Conservation (phyloP, 495 filamentous ascomycete genomes). For the Oidiodendron maius region DNA sequence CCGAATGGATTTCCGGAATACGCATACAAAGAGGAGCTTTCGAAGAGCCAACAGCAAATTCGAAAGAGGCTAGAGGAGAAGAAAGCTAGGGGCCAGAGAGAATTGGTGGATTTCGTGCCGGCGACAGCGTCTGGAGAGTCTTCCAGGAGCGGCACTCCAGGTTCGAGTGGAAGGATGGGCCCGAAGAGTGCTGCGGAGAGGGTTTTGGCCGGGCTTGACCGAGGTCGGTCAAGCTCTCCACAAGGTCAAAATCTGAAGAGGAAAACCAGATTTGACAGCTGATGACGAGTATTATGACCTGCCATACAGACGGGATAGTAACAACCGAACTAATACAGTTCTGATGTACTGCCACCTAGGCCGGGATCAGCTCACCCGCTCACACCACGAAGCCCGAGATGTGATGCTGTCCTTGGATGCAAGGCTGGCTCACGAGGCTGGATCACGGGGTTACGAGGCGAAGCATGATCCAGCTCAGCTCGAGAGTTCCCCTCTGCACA, state of each 20-base stretch:
- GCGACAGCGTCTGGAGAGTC: slow-evolving; percentile 26
- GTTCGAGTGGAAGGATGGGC: slow-evolving; percentile 17
- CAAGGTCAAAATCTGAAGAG: slow-evolving; percentile 27
- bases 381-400: too few relatives aligned
- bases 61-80: slow-evolving; percentile 54
- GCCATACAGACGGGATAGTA: too few relatives aligned
- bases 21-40: slow-evolving; percentile 70
- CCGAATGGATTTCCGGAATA: slow-evolving; percentile 57
- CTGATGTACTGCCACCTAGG: neutral
- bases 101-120: slow-evolving; percentile 73
- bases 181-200: slow-evolving; percentile 34
- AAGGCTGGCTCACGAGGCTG: slow-evolving; percentile 8
- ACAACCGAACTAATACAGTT: too few relatives aligned
- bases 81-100: slow-evolving; percentile 44
- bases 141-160: slow-evolving; percentile 18
- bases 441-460: too few relatives aligned
- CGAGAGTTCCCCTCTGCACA: too few relatives aligned
- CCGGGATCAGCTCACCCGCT: neutral
- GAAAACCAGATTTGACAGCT: slow-evolving; percentile 43
- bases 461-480: too few relatives aligned
- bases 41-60: slow-evolving; percentile 56
- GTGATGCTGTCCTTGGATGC: neutral
- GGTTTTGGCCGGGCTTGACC: slow-evolving; percentile 31
- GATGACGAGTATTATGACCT: slow-evolving; percentile 16
- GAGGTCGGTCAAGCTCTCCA: slow-evolving; percentile 26